Evolutionary conservation across 306 rosid species (phyloP), one percentile per base, ranked within the genome.

Genomic region (Neltuma alba): DNA sequence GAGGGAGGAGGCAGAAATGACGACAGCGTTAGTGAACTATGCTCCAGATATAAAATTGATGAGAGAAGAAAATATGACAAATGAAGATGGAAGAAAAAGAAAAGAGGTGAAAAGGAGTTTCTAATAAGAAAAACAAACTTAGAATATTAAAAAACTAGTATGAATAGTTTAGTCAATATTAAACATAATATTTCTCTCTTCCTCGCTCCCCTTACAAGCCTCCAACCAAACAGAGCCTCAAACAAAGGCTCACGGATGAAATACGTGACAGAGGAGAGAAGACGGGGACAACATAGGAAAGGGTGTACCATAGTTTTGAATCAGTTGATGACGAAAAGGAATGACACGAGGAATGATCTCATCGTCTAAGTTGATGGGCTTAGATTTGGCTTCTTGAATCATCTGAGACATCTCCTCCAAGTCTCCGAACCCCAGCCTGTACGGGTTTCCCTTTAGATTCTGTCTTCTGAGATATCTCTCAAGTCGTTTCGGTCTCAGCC

Each of bases 401-500:
- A 61, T 61, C 4, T 2, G 34, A 71, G 11, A 1, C 5, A 41
- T 18, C 12, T 54, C 42, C 44, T 63, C 77, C 6, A 71, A 20
- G 62, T 82, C 85, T 50, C 85, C 85, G 12, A 70, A 62, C 9
- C 72, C 23, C 37, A 68, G 1, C 21, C 7, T 62, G 82, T 82
- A 82, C 1, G 82, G 15, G n/a, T 71, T 82, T 33, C 85, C 85
- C 11, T 9, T 50, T 6, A 76, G 75, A 21, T 72, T 80, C n/a
- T 82, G 79, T 34, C 33, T 20, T 54, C 82, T 77, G 50, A 82
- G 79, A 38, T 2, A 62, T 74, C 79, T 82, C 54, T 77, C 79
- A 2, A 36, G 2, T 38, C 54, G 42, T 58, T 71, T 77, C 0
- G 85, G 81, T 11, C 25, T 50, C 38, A 76, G 13, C 73, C 74